Evolutionary conservation across 805 yeast genomes (phyloP), one percentile per base, ranked within the genome.

Genomic region (Lachancea sp.): DNA sequence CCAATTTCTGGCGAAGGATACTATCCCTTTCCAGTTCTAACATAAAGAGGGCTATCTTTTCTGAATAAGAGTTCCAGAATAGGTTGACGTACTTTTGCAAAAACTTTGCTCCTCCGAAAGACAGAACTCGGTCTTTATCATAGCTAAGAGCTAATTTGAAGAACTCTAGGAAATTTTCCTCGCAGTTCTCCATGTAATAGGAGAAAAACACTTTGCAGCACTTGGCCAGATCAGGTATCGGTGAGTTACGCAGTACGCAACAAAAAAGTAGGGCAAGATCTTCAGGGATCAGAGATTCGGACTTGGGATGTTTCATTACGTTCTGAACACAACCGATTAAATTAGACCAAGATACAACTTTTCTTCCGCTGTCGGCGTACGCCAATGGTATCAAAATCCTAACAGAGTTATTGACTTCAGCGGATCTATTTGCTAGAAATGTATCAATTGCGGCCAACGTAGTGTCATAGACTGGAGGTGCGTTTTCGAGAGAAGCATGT

Each of bases 351-450:
- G 69, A 61, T 1, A 68, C 52, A 3, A 81, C 70, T 51, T 78
- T 80, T 45, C 61, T 72, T 51, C 92, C 92, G 34, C 86, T 77
- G 45, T 82, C 89, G 2, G 84, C 78, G 59, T 80, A 83, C 0
- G 71, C 56, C 36, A 82, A 54, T 0, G 80, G 58, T 0, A 71
- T 56, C 29, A 79, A 49, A 2, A 78, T 40, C 46, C 70, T 72
- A 3, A 64, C 41, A 4, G 67, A 54, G 8, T 12, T 9, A 6
- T 69, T 64, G 3, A 60, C 32, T 12, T 45, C 42, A 3, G 16
- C 30, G 6, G 48, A 47, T 2, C 43, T 40, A 7, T 42, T 34
- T 9, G 49, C 45, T 2, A 55, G 22, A n/a, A 47, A 42, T n/a
- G 29, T 13, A 3, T 41, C 36, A 4, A 66, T 43, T 5, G 48